These are phyloP conservation scores for Pleurotus giganteus DNA, from an alignment of 768 basidiomycete genomes.

Conservation along the genomic window DNA sequence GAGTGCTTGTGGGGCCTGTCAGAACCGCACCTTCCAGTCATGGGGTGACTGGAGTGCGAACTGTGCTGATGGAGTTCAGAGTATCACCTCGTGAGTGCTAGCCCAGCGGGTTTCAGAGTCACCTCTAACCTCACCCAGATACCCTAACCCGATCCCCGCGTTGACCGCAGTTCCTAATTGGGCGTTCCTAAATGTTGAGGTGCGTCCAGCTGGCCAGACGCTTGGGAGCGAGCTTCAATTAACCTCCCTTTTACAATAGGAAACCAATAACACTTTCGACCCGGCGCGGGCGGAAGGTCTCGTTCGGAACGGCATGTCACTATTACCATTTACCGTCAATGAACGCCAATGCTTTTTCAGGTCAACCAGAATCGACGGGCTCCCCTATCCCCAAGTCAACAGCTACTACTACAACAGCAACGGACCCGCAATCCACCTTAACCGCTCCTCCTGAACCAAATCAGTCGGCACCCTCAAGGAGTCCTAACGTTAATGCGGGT, in stretches of 20 bases:
- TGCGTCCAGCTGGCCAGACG: conserved; percentile 25
- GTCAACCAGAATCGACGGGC: conserved; percentile 14
- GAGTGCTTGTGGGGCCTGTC: conserved; percentile 58
- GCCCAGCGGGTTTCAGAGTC: not conserved
- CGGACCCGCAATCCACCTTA: conserved; percentile 13
- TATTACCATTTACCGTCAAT: not conserved
- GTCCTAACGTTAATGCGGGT: conserved; percentile 36
- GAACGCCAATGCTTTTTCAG: not conserved
- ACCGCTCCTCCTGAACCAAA: conserved; percentile 13
- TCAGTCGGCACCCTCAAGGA: conserved; percentile 8
- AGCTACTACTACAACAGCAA: not conserved
- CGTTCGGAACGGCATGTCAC: not conserved
- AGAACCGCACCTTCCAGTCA: conserved; percentile 39
- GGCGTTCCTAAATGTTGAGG: conserved; percentile 55
- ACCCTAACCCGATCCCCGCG: conserved; percentile 43
- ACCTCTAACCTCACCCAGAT: conserved; percentile 28
- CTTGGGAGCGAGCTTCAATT: not conserved
- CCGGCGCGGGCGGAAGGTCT: conserved; percentile 26
- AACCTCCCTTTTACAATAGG: conserved; percentile 10
- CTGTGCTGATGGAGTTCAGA: conserved; percentile 34
- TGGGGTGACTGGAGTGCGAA: conserved; percentile 52
- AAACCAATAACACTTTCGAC: conserved; percentile 37
- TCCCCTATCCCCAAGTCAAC: not conserved
- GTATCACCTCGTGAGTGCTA: conserved; percentile 12
- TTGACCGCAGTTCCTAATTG: conserved; percentile 55